Base-by-base conservation (phyloP, 768 basidiomycete genomes). In the Lyophyllum shimeji region DNA sequence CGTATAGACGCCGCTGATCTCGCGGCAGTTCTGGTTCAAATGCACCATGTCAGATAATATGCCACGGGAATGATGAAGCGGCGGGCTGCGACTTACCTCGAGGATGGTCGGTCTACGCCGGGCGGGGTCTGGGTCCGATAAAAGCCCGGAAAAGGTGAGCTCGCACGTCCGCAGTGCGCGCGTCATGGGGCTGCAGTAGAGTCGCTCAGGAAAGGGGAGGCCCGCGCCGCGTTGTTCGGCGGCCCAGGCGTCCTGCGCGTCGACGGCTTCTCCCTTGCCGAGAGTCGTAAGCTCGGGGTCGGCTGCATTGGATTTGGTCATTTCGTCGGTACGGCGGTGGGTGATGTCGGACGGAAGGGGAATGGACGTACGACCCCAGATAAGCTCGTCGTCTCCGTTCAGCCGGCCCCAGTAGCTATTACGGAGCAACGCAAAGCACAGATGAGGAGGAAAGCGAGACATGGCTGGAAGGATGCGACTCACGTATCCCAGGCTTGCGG, bases 361-460 rank as follows among this genome's bases (percentile, higher is more conserved):
- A 15, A 33, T n/a, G 9, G 24, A 81, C 87, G 60, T 64, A 87
- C 87, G 90, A 27, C 90, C 90, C 90, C 90, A 93, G 2, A 70
- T 71, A 12, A 90, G 70, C 53, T 87, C 80, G 9, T 73, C 85
- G 58, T 93, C 87, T 1, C 85, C 85, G 44, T 86, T 70, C 5
- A 84, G 66, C 61, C 77, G 84, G 1, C 85, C 77, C 83, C 83
- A 90, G 60, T 86, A 65, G 12, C 88, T 89, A 34, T 0, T 18
- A n/a, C n/a, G 2, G 52, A 44, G 20, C 8, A 31, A 11, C 2
- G n/a, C n/a, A n/a, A n/a, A n/a, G n/a, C n/a, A n/a, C n/a, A 18
- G 39, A 5, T 33, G 27, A 34, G 17, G 24, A 21, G 13, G 17
- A 24, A 18, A 6, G 11, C 1, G 2, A 7, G 9, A 7, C 7